These are phyloP conservation scores for Edaphochlamys debaryana DNA, from an alignment of 139 green algal genomes.

Conservation along the genomic window DNA sequence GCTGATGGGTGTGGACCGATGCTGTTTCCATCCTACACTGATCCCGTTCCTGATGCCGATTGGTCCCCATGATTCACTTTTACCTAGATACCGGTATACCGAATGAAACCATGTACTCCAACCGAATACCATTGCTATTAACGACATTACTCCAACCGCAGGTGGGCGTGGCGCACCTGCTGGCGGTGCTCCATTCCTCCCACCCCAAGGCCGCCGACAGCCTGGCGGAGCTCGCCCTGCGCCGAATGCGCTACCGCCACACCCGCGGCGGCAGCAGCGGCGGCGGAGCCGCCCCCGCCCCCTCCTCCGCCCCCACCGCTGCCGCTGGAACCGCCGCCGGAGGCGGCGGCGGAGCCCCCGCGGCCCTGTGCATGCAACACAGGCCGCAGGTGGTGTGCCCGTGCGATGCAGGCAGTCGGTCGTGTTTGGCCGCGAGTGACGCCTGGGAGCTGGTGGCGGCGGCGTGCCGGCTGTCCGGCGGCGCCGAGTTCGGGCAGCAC, in stretches of 20 bases:
- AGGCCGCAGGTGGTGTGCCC: neutral
- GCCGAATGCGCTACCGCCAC: neutral
- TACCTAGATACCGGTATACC: no score
- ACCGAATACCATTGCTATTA: no score
- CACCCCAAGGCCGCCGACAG: neutral
- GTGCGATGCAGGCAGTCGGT: neutral
- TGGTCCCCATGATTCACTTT: no score
- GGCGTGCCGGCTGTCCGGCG: neutral
- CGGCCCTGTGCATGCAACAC: neutral
- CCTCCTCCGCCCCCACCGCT: neutral
- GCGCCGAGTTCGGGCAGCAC: neutral
- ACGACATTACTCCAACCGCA: no score
- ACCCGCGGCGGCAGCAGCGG: neutral
- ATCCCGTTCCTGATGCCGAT: no score
- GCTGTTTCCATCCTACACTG: no score
- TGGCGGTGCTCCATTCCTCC: neutral
- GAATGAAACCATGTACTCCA: no score
- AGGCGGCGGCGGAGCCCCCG: no score
- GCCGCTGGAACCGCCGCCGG: neutral
- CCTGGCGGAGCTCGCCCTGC: neutral
- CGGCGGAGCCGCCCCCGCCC: neutral
- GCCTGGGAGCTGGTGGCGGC: constrained; percentile 1
- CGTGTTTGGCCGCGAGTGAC: neutral
- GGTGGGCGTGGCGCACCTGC: neutral
- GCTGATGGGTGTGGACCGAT: no score